Conservation (phyloP, 768 basidiomycete species). For the Termitomyces sp. region DNA sequence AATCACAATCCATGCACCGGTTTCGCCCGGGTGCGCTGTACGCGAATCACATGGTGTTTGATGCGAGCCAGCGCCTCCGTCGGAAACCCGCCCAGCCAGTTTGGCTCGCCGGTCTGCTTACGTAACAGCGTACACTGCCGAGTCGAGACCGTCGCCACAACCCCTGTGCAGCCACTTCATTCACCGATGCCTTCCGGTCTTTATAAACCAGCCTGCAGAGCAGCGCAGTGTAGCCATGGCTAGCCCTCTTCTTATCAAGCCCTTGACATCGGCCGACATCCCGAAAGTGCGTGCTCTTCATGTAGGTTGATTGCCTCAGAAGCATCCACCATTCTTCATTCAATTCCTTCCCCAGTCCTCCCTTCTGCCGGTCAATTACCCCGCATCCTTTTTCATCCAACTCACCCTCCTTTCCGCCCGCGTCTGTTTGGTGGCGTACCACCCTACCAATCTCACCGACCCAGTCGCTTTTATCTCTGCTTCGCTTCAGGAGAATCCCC, state of each 20-base stretch:
- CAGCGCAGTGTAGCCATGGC: no score
- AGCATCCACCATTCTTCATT: not conserved
- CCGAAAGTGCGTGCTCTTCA: slow-evolving; percentile 34
- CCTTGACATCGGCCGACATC: slow-evolving; percentile 32
- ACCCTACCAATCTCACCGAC: slow-evolving; percentile 17
- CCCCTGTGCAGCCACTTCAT: slow-evolving; percentile 4
- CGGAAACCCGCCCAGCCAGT: slow-evolving; percentile 9
- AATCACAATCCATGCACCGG: slow-evolving; percentile 18
- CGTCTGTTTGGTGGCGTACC: slow-evolving; percentile 38
- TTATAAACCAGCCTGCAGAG: slow-evolving; percentile 3
- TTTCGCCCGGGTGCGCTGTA: slow-evolving; percentile 18
- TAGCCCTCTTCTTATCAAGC: slow-evolving; percentile 23
- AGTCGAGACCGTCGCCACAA: no score
- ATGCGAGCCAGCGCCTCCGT: slow-evolving; percentile 7
- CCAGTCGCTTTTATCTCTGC: slow-evolving; percentile 45
- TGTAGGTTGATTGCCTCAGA: slow-evolving; percentile 25
- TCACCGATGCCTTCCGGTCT: not conserved
- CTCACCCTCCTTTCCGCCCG: slow-evolving; percentile 38
- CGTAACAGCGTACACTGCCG: no score
- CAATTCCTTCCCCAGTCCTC: slow-evolving; percentile 20
- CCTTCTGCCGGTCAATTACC: slow-evolving; percentile 37
- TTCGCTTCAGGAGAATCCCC: slow-evolving; percentile 25
- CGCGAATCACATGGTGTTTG: slow-evolving; percentile 13
- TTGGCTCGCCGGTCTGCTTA: no score
- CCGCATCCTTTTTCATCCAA: slow-evolving; percentile 41